Evolutionary conservation across 768 basidiomycete species (phyloP), one percentile per base, ranked within the genome.

Genomic region (Suillus subluteus): DNA sequence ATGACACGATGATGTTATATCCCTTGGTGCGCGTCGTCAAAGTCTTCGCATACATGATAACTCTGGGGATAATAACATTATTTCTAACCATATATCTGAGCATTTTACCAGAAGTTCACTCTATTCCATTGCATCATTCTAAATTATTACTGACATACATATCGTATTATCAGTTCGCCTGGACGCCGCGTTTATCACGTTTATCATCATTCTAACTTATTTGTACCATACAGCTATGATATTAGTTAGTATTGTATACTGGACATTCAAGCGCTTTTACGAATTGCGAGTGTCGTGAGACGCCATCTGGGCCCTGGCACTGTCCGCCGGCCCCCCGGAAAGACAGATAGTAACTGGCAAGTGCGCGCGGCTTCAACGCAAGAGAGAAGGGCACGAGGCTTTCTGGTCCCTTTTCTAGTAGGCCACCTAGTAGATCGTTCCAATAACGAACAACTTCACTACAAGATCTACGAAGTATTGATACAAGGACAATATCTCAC

Each of bases 401-500:
- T 32, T 55, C 15, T 18, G 16, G 26, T 32, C 15, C 15, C 52
- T 35, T 21, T 21, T 32, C 55, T 56, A 35, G 55, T 35, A 56
- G 55, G 26, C 3, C 37, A 16, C 37, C 38, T 41, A 41, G 54
- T 32, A 55, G 26, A 40, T 41, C 23, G 15, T 26, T 58, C 13
- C 56, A 58, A 56, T n/a, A 58, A 38, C 35, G 37, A 38, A 38
- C 35, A 38, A 58, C 37, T n/a, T 37, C 56, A 58, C 35, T 58
- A 8, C 58, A 23, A 23, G 15, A 38, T 23, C 55, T 12, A 35
- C 54, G 3, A 52, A 26, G 55, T 35, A 32, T 55, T 32, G 18
- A n/a, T n/a, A n/a, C n/a, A n/a, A n/a, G n/a, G n/a, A n/a, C n/a
- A 55, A 26, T 59, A 59, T 59, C 58, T 59, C 38, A 59, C 38